phyloP scores from a whole-genome alignment of 73 alveolate genomes.

The Blepharisma japonicum region DNA sequence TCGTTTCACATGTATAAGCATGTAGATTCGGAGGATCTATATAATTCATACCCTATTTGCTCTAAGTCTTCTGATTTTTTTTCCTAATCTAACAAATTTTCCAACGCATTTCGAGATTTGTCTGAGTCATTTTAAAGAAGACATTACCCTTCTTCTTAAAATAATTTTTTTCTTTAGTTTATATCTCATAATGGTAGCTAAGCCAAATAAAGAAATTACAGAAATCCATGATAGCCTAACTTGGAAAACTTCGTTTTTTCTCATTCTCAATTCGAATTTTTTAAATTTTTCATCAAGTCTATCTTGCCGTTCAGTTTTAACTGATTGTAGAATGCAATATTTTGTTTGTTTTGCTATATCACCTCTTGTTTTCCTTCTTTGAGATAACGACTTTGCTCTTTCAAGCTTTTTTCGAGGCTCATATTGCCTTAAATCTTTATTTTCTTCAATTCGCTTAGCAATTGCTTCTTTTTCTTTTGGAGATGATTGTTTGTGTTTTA shows the following conservation, averaged over 20 bases:
- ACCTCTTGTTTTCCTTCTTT: neutral
- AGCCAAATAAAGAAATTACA: neutral
- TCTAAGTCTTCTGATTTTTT: neutral
- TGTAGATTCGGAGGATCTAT: neutral
- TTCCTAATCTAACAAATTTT: neutral
- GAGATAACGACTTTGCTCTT: neutral
- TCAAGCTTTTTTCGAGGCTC: neutral
- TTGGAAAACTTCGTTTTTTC: neutral
- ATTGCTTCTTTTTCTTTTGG: neutral
- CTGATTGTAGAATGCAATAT: neutral
- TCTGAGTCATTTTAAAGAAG: neutral
- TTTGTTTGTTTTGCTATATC: neutral
- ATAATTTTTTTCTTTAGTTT: neutral
- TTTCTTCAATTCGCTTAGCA: neutral
- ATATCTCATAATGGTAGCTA: neutral
- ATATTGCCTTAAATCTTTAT: neutral
- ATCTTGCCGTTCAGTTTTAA: neutral
- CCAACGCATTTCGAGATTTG: neutral
- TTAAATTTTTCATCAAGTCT: neutral
- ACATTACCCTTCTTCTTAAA: neutral
- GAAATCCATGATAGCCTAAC: neutral
- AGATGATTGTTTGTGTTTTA: neutral
- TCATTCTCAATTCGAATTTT: conserved; percentile 13
- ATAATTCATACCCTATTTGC: conserved; percentile 6
- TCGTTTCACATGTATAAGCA: neutral